Conservation (phyloP, 2,329 filamentous ascomycete genomes). For the Albifimbria verrucaria region DNA sequence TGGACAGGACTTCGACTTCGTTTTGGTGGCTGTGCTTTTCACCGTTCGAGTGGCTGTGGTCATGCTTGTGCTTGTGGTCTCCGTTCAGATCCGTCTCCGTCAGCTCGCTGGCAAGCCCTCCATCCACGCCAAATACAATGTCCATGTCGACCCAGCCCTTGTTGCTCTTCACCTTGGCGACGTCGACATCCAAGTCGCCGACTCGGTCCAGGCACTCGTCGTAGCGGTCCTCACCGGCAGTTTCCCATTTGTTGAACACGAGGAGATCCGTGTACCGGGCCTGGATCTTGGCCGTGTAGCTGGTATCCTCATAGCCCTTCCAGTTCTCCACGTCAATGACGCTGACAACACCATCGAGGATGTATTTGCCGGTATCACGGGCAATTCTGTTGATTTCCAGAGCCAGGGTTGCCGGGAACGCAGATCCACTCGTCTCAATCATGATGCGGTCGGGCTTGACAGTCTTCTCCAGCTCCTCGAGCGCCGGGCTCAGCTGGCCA, state of each 20-base stretch:
- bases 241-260: slow-evolving; percentile 92
- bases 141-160: slow-evolving; percentile 75
- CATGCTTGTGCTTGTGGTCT: slow-evolving; percentile 24
- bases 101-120: slow-evolving; percentile 63
- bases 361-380: slow-evolving; percentile 65
- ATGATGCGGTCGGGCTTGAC: slow-evolving; percentile 77
- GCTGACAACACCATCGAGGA: slow-evolving; percentile 81
- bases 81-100: slow-evolving; percentile 35
- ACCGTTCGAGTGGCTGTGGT: slow-evolving; percentile 28
- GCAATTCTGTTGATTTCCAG: slow-evolving; percentile 83
- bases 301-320: slow-evolving; percentile 87
- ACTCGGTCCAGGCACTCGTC: slow-evolving; percentile 77
- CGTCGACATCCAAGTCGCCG: slow-evolving; percentile 75
- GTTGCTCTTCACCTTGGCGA: slow-evolving; percentile 81
- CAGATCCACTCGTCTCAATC: slow-evolving; percentile 87
- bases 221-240: slow-evolving; percentile 66
- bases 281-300: slow-evolving; percentile 84
- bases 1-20: slow-evolving; percentile 87
- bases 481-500: slow-evolving; percentile 78
- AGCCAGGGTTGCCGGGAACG: slow-evolving; percentile 83
- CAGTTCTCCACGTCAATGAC: slow-evolving; percentile 96
- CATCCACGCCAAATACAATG: slow-evolving; percentile 84
- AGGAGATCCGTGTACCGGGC: slow-evolving; percentile 87
- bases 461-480: slow-evolving; percentile 64
- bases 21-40: slow-evolving; percentile 61